These are phyloP conservation scores for Prosopis cineraria DNA, from an alignment of 306 rosid genomes.

Conservation along the genomic window DNA sequence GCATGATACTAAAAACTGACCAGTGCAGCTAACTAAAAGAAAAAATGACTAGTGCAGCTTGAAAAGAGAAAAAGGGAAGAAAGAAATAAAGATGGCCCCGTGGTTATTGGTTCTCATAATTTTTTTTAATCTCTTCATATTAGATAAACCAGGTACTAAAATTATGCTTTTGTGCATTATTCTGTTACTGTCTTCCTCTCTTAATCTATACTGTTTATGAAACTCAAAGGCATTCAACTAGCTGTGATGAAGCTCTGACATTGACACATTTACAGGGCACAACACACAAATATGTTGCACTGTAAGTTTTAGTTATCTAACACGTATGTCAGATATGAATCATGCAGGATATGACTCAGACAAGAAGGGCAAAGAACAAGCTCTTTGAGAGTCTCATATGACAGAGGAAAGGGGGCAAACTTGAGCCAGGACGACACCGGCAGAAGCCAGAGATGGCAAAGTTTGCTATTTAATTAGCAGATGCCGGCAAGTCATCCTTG, in stretches of 20 bases:
- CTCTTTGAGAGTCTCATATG: slow-evolving; percentile 23
- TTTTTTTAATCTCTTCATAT: neutral
- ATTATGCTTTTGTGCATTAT: neutral
- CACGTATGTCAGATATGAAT: neutral
- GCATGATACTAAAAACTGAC: neutral
- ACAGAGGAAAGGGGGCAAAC: slow-evolving; percentile 32
- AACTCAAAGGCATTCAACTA: neutral
- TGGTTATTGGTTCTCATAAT: neutral
- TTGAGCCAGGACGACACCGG: slow-evolving; percentile 25
- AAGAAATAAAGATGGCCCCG: neutral
- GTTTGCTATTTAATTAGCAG: neutral
- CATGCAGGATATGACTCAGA: neutral
- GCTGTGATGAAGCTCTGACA: neutral
- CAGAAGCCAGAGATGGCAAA: slow-evolving; percentile 8
- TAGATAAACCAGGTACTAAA: neutral
- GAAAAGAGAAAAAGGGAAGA: neutral
- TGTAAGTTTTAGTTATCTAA: neutral
- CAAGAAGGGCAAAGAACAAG: neutral
- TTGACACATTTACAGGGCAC: neutral
- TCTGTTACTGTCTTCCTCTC: neutral
- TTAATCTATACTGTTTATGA: neutral
- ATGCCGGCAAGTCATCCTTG: slow-evolving; percentile 39
- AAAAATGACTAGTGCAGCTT: neutral
- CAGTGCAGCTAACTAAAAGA: too few relatives aligned
- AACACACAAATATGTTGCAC: neutral